phyloP scores from a whole-genome alignment of 2,329 filamentous ascomycete genomes.

The Drechslerella dactyloides region DNA sequence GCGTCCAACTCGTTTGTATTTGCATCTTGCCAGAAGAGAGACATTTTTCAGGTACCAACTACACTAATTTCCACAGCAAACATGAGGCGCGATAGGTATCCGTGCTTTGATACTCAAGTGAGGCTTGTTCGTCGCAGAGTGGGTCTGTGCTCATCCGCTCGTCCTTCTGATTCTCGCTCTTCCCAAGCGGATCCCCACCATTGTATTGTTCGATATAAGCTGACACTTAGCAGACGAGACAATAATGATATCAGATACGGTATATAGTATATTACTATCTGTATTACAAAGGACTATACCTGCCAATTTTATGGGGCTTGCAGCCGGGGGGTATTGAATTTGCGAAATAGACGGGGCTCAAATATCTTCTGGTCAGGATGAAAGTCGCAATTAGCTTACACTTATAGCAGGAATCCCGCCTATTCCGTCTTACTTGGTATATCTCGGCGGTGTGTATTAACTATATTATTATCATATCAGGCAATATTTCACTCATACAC shows the following conservation, averaged over 20 bases:
- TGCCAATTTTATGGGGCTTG: slow-evolving; percentile 44
- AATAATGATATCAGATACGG: background rate
- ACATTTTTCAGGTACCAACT: slow-evolving; percentile 47
- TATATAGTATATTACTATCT: no score
- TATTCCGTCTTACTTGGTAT: slow-evolving; percentile 12
- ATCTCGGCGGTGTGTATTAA: no score
- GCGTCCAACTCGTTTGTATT: slow-evolving; percentile 14
- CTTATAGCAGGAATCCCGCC: background rate
- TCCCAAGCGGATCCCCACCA: background rate
- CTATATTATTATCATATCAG: background rate
- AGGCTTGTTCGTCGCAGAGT: slow-evolving; percentile 27
- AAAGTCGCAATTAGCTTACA: background rate
- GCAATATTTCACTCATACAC: slow-evolving; percentile 43
- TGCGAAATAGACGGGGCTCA: no score
- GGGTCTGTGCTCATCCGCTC: slow-evolving; percentile 40
- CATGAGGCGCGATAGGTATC: slow-evolving; percentile 36
- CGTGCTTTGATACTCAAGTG: slow-evolving; percentile 19
- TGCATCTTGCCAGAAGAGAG: slow-evolving; percentile 24
- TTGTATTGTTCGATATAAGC: background rate
- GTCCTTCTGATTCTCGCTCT: slow-evolving; percentile 17
- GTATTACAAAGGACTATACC: slow-evolving; percentile 28
- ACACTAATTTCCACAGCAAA: slow-evolving; percentile 46
- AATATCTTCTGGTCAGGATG: slow-evolving; percentile 3
- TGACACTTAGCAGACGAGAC: background rate
- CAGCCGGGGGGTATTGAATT: slow-evolving; percentile 4